Conservation (phyloP, 192 early-diverging fungal genomes). For the Podochytrium sp. region DNA sequence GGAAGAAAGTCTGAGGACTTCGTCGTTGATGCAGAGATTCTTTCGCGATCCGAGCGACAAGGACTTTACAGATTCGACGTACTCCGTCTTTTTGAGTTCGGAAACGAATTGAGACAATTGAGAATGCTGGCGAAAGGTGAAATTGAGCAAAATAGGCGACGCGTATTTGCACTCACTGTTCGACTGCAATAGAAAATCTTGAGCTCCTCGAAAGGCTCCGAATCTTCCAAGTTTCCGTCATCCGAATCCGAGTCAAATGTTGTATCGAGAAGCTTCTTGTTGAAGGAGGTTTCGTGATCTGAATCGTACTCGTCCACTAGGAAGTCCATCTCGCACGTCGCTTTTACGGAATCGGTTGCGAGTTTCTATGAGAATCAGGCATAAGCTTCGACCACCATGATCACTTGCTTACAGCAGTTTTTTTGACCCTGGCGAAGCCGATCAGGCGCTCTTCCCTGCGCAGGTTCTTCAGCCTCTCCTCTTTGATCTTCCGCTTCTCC, state of each 20-base stretch:
- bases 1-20: slow-evolving; percentile 57
- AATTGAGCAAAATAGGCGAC: slow-evolving; percentile 33
- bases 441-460: slow-evolving; percentile 11
- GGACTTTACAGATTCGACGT: slow-evolving; percentile 57
- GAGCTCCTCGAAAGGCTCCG: slow-evolving; percentile 60
- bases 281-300: slow-evolving; percentile 44
- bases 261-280: neutral
- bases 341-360: neutral
- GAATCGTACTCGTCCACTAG: slow-evolving; percentile 69
- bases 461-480: slow-evolving; percentile 15
- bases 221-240: slow-evolving; percentile 28
- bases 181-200: slow-evolving; percentile 47
- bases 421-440: neutral
- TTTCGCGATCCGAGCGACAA: slow-evolving; percentile 81
- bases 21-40: slow-evolving; percentile 82
- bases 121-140: slow-evolving; percentile 91
- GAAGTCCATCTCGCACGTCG: slow-evolving; percentile 30
- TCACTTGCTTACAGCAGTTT: neutral
- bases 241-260: slow-evolving; percentile 9
- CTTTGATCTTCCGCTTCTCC: neutral
- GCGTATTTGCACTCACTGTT: slow-evolving; percentile 52
- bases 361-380: neutral
- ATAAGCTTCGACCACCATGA: neutral
- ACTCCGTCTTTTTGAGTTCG: slow-evolving; percentile 82
- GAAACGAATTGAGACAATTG: slow-evolving; percentile 88